These are phyloP conservation scores for Aspergillus fischeri DNA, from an alignment of 2,329 filamentous ascomycete genomes.

Conservation along the genomic window DNA sequence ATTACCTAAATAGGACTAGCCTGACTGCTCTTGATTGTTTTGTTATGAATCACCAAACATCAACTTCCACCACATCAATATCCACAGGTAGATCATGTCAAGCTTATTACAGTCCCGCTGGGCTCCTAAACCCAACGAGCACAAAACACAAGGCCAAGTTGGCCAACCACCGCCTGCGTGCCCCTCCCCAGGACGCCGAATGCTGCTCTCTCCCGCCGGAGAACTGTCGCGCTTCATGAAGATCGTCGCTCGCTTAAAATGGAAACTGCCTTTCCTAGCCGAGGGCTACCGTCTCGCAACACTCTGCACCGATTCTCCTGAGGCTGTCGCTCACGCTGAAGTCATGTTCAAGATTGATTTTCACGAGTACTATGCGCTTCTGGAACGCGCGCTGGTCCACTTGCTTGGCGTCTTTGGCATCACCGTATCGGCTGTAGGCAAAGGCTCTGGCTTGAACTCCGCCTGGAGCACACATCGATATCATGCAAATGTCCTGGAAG, in stretches of 20 bases:
- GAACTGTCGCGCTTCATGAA: constrained; percentile 58
- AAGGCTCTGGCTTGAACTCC: constrained; percentile 21
- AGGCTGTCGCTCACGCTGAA: constrained; percentile 43
- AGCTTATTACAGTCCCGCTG: constrained; percentile 7
- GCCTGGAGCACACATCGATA: constrained; percentile 51
- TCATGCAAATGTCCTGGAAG: constrained; percentile 65
- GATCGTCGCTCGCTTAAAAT: constrained; percentile 57
- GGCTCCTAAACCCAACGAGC: constrained; percentile 9
- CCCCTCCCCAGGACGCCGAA: constrained; percentile 6
- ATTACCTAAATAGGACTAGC: not conserved
- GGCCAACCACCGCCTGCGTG: constrained; percentile 1
- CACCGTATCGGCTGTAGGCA: constrained; percentile 40
- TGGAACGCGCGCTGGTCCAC: constrained; percentile 67
- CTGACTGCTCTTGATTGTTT: not conserved
- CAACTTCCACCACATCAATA: not conserved
- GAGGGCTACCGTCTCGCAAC: constrained; percentile 53
- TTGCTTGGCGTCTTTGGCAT: constrained; percentile 63
- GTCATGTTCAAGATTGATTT: constrained; percentile 76
- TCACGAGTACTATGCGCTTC: constrained; percentile 69
- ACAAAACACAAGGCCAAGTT: not conserved
- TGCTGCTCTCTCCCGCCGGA: constrained; percentile 23
- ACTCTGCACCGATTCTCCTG: constrained; percentile 26
- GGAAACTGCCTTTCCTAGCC: constrained; percentile 61
- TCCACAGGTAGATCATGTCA: not conserved
- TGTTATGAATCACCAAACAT: not conserved